Base-by-base conservation (phyloP, 495 filamentous ascomycete species). In the Hyaloscypha variabilis region DNA sequence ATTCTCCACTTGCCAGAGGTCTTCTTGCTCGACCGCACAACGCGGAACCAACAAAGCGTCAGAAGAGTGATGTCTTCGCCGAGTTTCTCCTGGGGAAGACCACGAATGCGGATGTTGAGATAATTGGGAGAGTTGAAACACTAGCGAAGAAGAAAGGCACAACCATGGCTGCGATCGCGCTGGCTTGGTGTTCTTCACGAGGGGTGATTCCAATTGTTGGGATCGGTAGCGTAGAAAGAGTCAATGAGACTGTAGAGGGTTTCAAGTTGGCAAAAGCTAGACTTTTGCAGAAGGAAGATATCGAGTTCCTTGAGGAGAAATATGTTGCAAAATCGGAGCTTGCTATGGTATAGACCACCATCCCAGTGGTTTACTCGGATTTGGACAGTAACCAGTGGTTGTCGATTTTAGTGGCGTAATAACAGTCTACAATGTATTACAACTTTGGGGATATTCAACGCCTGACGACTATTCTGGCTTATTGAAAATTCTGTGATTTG, bases 91-190 rank as follows among this genome's bases (percentile, higher is more conserved):
- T 80, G 6, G 72, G 61, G 34, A 75, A 74, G 24, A 79, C 83
- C 70, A 76, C 74, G 1, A 80, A 85, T 25, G 72, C 73, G 0
- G 84, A 89, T 64, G 75, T 85, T 68, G 69, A 68, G 28, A 91
- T 92, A 64, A 83, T 93, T 36, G 74, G 76, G 11, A 79, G 89
- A 11, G 84, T 90, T 19, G 81, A 90, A 70, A 85, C 91, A 73
- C 58, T 93, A n/a, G 86, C 88, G n/a, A 81, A 85, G 68, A 90
- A 85, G 78, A 82, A 85, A 69, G 86, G 84, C 5, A 74, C 81
- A 31, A 81, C 67, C 58, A 91, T 93, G 81, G 83, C 85, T 2
- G 81, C 83, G 55, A 85, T 93, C 53, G 83, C 88, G 1, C 77
- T 90, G 46, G 89, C 89, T 21, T 93, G 90, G 90, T 83, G 85